Evolutionary conservation across 257 asterid species (phyloP).

Genomic region (Ehretia macrophylla): DNA sequence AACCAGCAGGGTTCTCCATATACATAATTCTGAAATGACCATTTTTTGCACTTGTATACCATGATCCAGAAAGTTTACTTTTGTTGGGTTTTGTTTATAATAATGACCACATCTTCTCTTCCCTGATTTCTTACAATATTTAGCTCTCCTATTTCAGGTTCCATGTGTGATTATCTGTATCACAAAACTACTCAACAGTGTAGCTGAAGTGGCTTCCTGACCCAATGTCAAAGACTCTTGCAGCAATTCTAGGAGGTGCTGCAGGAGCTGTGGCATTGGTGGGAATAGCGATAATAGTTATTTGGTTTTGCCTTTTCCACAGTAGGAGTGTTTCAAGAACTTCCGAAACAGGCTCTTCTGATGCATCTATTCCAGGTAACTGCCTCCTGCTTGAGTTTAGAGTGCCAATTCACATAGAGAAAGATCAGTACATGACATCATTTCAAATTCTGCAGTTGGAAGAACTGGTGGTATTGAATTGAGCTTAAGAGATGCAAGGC

Average conservation of each 20-base stretch:
- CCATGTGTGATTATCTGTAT: conserved; percentile 35
- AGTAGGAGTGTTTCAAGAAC: conserved; percentile 51
- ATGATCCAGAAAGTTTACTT: too few species aligned
- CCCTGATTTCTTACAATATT: too few species aligned
- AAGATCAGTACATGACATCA: background rate
- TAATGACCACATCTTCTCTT: too few species aligned
- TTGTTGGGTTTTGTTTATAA: too few species aligned
- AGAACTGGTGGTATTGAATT: conserved; percentile 57
- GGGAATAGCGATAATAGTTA: conserved; percentile 42
- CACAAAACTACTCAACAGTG: conserved; percentile 21
- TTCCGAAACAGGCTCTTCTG: conserved; percentile 83
- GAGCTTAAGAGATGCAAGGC: conserved; percentile 61
- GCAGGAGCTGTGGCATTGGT: conserved; percentile 95
- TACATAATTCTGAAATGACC: too few species aligned
- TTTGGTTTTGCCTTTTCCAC: conserved; percentile 54
- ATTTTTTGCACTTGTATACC: too few species aligned
- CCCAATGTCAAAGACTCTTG: conserved; percentile 95
- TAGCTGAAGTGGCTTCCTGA: conserved; percentile 55
- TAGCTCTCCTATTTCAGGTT: conserved; percentile 40
- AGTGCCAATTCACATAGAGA: background rate
- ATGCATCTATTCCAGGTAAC: conserved; percentile 69
- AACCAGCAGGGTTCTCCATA: too few species aligned
- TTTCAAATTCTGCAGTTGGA: conserved; percentile 43
- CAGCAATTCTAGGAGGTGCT: conserved; percentile 93
- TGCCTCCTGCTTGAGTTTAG: background rate